phyloP scores from a whole-genome alignment of 805 yeast species.

The Zygoascus tannicola region DNA sequence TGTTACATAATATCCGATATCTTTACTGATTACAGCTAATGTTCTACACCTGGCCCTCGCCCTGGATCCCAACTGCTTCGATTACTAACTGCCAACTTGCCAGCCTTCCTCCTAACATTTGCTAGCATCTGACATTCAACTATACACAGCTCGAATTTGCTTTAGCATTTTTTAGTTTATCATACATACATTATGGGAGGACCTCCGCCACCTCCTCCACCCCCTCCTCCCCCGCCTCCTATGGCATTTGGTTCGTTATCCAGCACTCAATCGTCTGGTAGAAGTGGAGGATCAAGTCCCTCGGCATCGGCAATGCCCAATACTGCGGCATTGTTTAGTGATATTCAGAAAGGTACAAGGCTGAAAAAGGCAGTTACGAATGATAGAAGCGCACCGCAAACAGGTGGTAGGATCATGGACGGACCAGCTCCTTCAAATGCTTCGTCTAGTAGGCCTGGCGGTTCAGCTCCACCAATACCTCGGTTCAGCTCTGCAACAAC shows the following conservation, averaged over 20 bases:
- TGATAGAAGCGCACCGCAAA: conserved; percentile 55
- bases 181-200: too few species aligned
- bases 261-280: conserved; percentile 12
- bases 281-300: conserved; percentile 23
- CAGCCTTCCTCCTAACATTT: too few species aligned
- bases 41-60: too few species aligned
- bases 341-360: conserved; percentile 61
- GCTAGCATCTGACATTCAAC: too few species aligned
- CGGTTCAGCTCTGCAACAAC: conserved; percentile 21
- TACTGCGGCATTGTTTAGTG: conserved; percentile 52
- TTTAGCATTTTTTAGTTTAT: too few species aligned
- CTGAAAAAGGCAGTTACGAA: conserved; percentile 56
- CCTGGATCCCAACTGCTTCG: too few species aligned
- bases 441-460: conserved; percentile 11
- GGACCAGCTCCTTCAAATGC: conserved; percentile 15
- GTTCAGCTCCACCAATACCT: conserved; percentile 15
- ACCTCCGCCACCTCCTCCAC: conserved; percentile 43
- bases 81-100: too few species aligned
- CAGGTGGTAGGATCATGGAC: conserved; percentile 33
- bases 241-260: conserved; percentile 23
- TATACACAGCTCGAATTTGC: too few species aligned
- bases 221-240: conserved; percentile 28
- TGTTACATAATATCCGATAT: too few species aligned
- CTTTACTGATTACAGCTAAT: too few species aligned
- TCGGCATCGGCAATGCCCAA: conserved; percentile 25